phyloP scores from a whole-genome alignment of 768 basidiomycete genomes.

The Punctularia strigosozonata region DNA sequence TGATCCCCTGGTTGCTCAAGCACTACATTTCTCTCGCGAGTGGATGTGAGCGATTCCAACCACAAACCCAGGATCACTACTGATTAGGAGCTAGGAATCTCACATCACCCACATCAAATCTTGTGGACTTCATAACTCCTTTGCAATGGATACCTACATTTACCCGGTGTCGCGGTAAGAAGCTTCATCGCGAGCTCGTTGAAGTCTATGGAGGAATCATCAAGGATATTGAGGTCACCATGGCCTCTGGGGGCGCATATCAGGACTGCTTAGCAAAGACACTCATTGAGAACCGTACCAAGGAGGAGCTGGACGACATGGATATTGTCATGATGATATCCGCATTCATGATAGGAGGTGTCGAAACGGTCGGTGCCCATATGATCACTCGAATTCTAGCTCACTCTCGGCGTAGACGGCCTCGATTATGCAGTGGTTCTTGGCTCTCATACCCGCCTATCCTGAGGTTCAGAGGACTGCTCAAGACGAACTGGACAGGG shows the following conservation, averaged over 20 bases:
- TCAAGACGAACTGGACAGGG: slow-evolving; percentile 16
- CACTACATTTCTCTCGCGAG: slow-evolving; percentile 27
- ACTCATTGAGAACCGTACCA: slow-evolving; percentile 21
- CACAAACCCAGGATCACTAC: slow-evolving; percentile 3
- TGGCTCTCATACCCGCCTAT: slow-evolving; percentile 11
- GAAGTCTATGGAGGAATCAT: slow-evolving; percentile 28
- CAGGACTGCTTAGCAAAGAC: slow-evolving; percentile 33
- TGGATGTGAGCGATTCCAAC: slow-evolving; percentile 32
- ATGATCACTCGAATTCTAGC: slow-evolving; percentile 1
- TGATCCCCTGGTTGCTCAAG: slow-evolving; percentile 24
- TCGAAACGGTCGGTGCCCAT: slow-evolving; percentile 25
- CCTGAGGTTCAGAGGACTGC: slow-evolving; percentile 16
- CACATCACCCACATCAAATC: slow-evolving; percentile 32
- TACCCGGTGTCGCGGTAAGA: slow-evolving; percentile 25
- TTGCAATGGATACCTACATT: slow-evolving; percentile 28
- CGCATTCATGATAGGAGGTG: slow-evolving; percentile 33
- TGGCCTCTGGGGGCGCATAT: slow-evolving; percentile 24
- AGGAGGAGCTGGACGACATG: slow-evolving; percentile 23
- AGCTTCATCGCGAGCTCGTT: slow-evolving; percentile 26
- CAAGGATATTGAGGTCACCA: slow-evolving; percentile 21
- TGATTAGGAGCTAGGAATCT: slow-evolving; percentile 19
- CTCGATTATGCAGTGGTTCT: slow-evolving; percentile 22
- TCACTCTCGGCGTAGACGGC: slow-evolving; percentile 15
- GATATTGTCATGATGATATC: slow-evolving; percentile 30
- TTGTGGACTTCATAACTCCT: slow-evolving; percentile 30